Conservation (phyloP, 805 yeast species). For the Yarrowia divulgata region DNA sequence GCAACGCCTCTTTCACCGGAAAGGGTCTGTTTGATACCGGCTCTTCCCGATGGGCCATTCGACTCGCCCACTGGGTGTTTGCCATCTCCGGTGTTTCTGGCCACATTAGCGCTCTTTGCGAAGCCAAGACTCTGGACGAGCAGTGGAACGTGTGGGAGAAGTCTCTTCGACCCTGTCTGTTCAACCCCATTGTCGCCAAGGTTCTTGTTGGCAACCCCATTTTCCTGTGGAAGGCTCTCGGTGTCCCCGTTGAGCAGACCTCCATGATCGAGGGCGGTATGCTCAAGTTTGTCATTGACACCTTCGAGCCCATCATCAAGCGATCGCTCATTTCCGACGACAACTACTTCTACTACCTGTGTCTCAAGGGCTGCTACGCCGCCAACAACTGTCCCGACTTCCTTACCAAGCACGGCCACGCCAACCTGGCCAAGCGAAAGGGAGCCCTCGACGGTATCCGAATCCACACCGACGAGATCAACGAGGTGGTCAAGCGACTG, state of each 20-base stretch:
- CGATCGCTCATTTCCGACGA: constrained; percentile 70
- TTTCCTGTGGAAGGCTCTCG: constrained; percentile 87
- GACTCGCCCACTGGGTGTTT: constrained; percentile 70
- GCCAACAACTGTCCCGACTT: constrained; percentile 77
- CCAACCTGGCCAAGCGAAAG: constrained; percentile 55
- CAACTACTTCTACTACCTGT: constrained; percentile 79
- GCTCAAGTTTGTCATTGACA: constrained; percentile 73
- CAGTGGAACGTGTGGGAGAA: constrained; percentile 71
- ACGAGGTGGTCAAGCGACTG: constrained; percentile 74
- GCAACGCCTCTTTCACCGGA: constrained; percentile 66
- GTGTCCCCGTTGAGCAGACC: constrained; percentile 89
- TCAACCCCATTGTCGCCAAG: constrained; percentile 72
- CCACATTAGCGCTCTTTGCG: constrained; percentile 63
- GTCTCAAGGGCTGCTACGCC: constrained; percentile 67
- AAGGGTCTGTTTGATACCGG: constrained; percentile 77
- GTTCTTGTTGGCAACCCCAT: constrained; percentile 79
- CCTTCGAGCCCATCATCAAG: constrained; percentile 75
- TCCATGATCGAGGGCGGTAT: constrained; percentile 78
- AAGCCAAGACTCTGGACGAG: constrained; percentile 63
- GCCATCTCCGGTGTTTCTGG: constrained; percentile 57
- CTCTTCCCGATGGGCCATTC: constrained; percentile 83
- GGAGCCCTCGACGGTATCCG: constrained; percentile 74
- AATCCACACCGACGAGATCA: constrained; percentile 79
- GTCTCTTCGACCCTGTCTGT: constrained; percentile 69
- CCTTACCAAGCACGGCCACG: constrained; percentile 65